Evolutionary conservation across 148 eudicot genomes (phyloP), one percentile per base, ranked within the genome.

Genomic region (Rhododendron molle): DNA sequence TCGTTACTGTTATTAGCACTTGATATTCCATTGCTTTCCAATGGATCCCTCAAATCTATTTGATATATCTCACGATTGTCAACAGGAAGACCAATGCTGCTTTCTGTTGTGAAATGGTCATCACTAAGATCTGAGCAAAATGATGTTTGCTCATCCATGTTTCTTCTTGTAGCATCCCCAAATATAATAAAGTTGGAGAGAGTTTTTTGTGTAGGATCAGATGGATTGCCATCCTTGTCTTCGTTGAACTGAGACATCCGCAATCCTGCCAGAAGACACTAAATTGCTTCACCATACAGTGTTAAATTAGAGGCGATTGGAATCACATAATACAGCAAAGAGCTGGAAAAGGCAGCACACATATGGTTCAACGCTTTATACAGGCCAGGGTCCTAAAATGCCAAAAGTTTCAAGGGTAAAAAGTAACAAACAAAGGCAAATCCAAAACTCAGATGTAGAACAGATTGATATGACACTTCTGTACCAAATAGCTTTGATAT

Each of bases 221-320:
- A 79, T 46, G 89, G 90, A 65, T 43, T 83, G 26, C 92, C 94
- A 87, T 78, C 87, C 65, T 86, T 89, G 79, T 94, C 98, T 85
- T 93, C 98, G 36, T 84, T 87, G 88, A 97, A 94, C 71, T 97
- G 98, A 84, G 99, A 97, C 87, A 97, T 90, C 80, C 99, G 93
- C 82, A 97, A 89, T 80, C 99, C 99, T 97, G 90, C 72, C 36
- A 83, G 65, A 86, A 84, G 83, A n/a, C 62, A 76, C 16, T 69
- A 6, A 40, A 62, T 5, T 62, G 36, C 76, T 83, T 28, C 44
- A 71, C 72, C 46, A 71, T 20, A 30, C 30, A 46, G 34, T 38
- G 14, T 20, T 47, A 76, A 46, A 15, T 69, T 47, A 18, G 44
- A 30, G 78, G 78, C 32, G 30, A 46, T 32, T 9, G 34, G 78